Evolutionary conservation across 768 basidiomycete species (phyloP), one percentile per base, ranked within the genome.

Genomic region (Tephrocybe sp.): DNA sequence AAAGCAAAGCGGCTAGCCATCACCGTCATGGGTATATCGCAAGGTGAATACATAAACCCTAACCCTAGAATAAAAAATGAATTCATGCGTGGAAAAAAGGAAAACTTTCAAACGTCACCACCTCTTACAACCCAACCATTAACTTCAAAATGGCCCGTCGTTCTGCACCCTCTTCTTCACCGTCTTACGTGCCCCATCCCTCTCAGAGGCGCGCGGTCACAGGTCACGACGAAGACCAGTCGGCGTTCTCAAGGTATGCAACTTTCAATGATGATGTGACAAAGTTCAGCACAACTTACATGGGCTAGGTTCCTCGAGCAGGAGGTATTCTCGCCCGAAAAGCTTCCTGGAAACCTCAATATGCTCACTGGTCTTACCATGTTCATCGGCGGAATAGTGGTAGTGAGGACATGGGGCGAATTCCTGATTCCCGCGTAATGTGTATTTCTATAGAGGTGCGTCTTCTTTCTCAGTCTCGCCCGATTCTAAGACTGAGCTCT

Each of bases 351-450:
- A 51, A 92, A 92, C 64, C 59, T 90, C 62, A 87, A 76, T 62
- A 78, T 91, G 54, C 59, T 83, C 39, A 80, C 83, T 7, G 85
- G 85, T 16, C 69, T 85, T 6, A 72, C 76, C 5, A 68, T 90
- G 53, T 92, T 92, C 59, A 68, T 82, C 20, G 86, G 80, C 23
- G 87, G 88, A 3, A 83, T 92, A 50, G 66, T 83, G 39, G 82
- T 73, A 12, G 82, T 85, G 13, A 82, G 89, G 65, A 80, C 80
- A 36, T 96, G 87, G 79, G 91, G 91, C 10, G 87, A 86, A 36
- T 64, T 87, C 38, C 78, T 92, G 72, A 78, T 92, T 6, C 87
- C 87, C 39, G 81, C 79, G 22, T 87, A 65, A 70, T 45, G 39
- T 48, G 40, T 48, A 48, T 45, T 39, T 44, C n/a, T 10, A 36